Evolutionary conservation across 495 filamentous ascomycete genomes (phyloP).

Genomic region (Annulohypoxylon moriforme): DNA sequence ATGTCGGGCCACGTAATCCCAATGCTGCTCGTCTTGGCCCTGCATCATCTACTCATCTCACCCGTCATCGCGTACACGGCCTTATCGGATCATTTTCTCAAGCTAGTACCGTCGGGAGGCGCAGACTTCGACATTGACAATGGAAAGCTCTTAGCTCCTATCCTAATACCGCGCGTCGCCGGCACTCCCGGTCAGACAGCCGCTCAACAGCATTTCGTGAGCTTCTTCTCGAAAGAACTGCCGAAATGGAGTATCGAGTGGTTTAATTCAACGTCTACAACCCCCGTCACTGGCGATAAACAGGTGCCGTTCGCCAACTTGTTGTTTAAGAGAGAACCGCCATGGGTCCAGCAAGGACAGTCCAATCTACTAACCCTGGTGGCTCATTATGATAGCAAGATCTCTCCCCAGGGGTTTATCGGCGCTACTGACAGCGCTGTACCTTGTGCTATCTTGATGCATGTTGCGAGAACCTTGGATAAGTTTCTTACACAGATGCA

Average conservation of each 20-base stretch:
- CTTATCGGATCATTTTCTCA: slow-evolving; percentile 78
- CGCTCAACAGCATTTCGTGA: slow-evolving; percentile 82
- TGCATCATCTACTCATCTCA: slow-evolving; percentile 51
- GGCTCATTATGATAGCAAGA: slow-evolving; percentile 93
- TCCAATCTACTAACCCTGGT: slow-evolving; percentile 85
- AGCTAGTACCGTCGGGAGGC: slow-evolving; percentile 72
- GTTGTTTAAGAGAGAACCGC: slow-evolving; percentile 89
- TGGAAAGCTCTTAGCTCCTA: slow-evolving; percentile 83
- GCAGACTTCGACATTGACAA: slow-evolving; percentile 83
- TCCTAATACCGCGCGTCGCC: slow-evolving; percentile 89
- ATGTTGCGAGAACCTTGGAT: slow-evolving; percentile 83
- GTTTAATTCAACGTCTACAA: slow-evolving; percentile 87
- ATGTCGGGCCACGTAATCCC: slow-evolving; percentile 41
- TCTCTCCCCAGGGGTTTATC: slow-evolving; percentile 86
- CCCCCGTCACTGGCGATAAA: slow-evolving; percentile 74
- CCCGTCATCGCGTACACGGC: slow-evolving; percentile 71
- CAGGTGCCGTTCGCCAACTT: slow-evolving; percentile 87
- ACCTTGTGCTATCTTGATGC: slow-evolving; percentile 92
- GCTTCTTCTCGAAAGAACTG: slow-evolving; percentile 79
- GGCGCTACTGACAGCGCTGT: slow-evolving; percentile 93
- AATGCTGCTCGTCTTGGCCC: slow-evolving; percentile 42
- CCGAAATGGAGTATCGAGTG: slow-evolving; percentile 82
- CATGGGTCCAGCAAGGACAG: slow-evolving; percentile 77
- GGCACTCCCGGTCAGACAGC: slow-evolving; percentile 80
- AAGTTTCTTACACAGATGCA: slow-evolving; percentile 82